Base-by-base conservation (phyloP, 1,284 basidiomycete species). In the Marasmius oreades region DNA sequence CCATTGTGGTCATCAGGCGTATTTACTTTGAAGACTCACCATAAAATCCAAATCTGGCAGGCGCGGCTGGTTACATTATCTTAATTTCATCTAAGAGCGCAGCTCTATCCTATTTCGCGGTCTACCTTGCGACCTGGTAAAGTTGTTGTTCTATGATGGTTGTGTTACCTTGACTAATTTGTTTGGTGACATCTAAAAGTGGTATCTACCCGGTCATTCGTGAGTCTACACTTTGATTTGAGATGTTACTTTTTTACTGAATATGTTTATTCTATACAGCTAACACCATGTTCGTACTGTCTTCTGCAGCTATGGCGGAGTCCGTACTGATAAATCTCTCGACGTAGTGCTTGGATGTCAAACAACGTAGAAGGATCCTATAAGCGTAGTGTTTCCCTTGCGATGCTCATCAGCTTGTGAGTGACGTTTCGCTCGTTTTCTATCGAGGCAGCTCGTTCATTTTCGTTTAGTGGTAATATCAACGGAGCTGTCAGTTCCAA, bases 321-420 rank as follows among this genome's bases (percentile, higher is more conserved):
- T 31, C 23, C n/a, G 33, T 12, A 18, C 26, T 5, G 24, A 24
- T 14, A 8, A 59, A 24, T 51, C 45, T 51, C 22, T 57, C 11
- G 10, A 31, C 28, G 7, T 55, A 85, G 81, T 61, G 84, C 87
- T 5, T 88, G 87, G 84, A 79, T 83, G 33, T 83, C 84, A 28
- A 86, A 86, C 63, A 89, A 88, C 63, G 79, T 87, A 16, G 87
- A 90, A 71, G 86, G 88, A 6, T 79, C 81, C 0, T 91, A 90
- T 69, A 90, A 90, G 63, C 84, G 88, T 22, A 85, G 85, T 60
- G 87, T 89, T 1, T 79, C 85, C 0, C 72, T 90, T 23, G 89
- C 77, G 0, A 85, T 88, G 84, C 78, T 83, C 5, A 86, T 88
- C 55, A 79, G 82, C 55, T 82, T 78, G 82, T 84, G 59, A 22